Evolutionary conservation across 73 alveolate genomes (phyloP), one percentile per base, ranked within the genome.

Genomic region (Stentor coeruleus): DNA sequence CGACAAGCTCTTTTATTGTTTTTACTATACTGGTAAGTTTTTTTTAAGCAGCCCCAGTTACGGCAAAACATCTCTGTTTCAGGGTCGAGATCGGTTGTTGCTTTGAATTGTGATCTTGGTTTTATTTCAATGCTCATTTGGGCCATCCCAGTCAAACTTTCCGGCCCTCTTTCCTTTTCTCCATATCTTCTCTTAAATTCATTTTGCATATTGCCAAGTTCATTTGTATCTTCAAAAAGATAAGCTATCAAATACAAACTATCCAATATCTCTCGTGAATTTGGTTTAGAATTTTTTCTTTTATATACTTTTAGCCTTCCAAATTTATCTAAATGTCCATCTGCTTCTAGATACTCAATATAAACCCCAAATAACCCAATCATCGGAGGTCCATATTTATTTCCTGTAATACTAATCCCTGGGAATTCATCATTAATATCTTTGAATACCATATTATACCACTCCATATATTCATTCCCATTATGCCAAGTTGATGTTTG

Each of bases 351-450:
- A 59, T 98, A 98, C 85, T 98, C 93, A 38, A 97, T 81, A 90
- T 94, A 97, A 58, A 96, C 98, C 82, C 95, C 99, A 75, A 97
- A 97, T 66, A 93, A 93, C 42, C 97, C 98, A 59, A 92, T 84
- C 59, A 88, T 93, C 58, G 86, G 87, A 37, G 94, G 93, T 66
- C 91, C 94, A 41, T 96, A 98, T 87, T 95, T 93, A 87, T 97
- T 97, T 28, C 99, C 99, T 30, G 96, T 84, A 2, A 97, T 88
- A 0, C 86, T 89, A 4, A 93, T 92, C 76, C 94, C 93, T 33
- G 98, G 98, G 82, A 97, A 97, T 58, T 85, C 77, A 42, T 90
- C 93, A 79, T 81, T 80, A 26, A 97, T 90, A 28, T 92, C 97
- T 33, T 87, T 95, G 20, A 98, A 98, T 30, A 94, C 59, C 38